Conservation (phyloP, 768 basidiomycete genomes). For the Boletus reticuloceps region DNA sequence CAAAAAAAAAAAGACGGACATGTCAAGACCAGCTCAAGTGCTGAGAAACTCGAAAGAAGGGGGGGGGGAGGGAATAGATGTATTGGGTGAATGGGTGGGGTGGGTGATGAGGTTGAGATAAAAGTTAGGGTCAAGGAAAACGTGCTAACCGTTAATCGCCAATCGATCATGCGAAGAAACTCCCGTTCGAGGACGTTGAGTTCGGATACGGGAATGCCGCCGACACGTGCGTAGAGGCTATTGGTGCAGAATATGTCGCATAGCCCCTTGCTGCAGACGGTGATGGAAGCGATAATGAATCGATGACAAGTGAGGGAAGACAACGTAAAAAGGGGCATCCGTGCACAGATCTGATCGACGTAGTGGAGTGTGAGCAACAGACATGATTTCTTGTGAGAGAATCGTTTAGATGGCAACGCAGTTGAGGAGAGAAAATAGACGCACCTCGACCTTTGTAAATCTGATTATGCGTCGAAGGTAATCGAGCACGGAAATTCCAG, state of each 20-base stretch:
- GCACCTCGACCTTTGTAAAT: constrained; percentile 94
- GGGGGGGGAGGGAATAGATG: not conserved
- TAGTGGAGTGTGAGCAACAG: constrained; percentile 83
- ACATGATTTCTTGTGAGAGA: constrained; percentile 58
- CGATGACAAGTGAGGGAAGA: constrained; percentile 97
- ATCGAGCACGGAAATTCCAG: constrained; percentile 84
- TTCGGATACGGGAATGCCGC: constrained; percentile 88
- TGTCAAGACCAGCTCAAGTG: constrained; percentile 21
- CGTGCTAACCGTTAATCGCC: constrained; percentile 84
- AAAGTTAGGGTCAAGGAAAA: constrained; percentile 26
- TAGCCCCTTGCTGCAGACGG: constrained; percentile 90
- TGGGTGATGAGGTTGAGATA: constrained; percentile 3
- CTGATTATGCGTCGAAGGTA: constrained; percentile 92
- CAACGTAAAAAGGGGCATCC: constrained; percentile 85
- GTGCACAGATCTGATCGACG: constrained; percentile 90
- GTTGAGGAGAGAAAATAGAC: constrained; percentile 18
- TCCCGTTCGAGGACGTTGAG: constrained; percentile 94
- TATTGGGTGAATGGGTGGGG: constrained; percentile 6
- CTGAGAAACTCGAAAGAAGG: constrained; percentile 3
- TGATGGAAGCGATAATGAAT: constrained; percentile 92
- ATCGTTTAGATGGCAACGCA: constrained; percentile 7
- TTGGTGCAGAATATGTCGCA: constrained; percentile 97
- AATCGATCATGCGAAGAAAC: constrained; percentile 88
- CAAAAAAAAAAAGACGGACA: constrained; percentile 10
- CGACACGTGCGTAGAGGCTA: constrained; percentile 91